Percentiles rank a stretch among this genome's conserved stretches.
Evolutionary conservation across 345 rosid species (phyloP).

Genomic region (Eucalyptus rudis): DNA sequence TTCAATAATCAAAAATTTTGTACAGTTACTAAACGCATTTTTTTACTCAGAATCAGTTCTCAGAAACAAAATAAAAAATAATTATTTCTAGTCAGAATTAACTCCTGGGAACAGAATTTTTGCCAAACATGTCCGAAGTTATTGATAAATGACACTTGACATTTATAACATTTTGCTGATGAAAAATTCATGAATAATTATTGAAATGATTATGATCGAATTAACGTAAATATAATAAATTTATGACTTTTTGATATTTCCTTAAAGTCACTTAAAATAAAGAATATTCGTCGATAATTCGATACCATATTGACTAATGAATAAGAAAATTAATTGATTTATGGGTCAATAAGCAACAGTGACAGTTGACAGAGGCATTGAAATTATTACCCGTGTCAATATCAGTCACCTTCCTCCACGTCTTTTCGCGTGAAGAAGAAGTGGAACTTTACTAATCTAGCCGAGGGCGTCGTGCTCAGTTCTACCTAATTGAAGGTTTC

Average conservation of each 20-base stretch:
- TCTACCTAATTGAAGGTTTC: not conserved
- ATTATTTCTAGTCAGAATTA: too few species aligned
- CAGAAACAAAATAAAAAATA: too few species aligned
- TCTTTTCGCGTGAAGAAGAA: not conserved
- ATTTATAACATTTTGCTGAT: too few species aligned
- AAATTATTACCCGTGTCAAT: not conserved
- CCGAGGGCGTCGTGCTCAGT: not conserved
- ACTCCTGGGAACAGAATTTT: too few species aligned
- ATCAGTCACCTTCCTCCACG: not conserved
- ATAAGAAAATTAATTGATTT: not conserved
- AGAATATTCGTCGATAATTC: not conserved
- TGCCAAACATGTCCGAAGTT: too few species aligned
- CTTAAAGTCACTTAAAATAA: not conserved
- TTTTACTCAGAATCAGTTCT: too few species aligned
- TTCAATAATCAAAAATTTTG: too few species aligned
- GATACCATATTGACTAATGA: not conserved
- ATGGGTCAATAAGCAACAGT: not conserved
- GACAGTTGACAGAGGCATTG: not conserved
- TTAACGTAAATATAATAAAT: too few species aligned
- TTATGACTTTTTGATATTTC: too few species aligned
- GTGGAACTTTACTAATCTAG: not conserved
- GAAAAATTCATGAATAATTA: not conserved
- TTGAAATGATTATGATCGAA: too few species aligned
- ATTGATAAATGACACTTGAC: accelerated
- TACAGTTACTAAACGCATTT: too few species aligned